Conservation (phyloP, 768 basidiomycete genomes). For the Leccinum disarticulatum region DNA sequence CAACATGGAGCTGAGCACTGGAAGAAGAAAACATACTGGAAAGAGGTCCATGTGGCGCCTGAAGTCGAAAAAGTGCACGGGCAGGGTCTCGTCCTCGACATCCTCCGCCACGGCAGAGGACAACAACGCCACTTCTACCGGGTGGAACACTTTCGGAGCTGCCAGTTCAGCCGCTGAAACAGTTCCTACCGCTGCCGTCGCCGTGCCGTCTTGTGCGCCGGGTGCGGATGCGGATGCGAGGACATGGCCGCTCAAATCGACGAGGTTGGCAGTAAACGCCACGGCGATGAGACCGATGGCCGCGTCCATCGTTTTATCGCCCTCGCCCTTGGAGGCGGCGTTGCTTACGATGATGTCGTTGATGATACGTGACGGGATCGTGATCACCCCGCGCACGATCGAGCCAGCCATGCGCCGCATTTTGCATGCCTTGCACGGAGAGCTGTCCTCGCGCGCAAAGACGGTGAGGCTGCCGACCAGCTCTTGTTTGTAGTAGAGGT, state of each 20-base stretch:
- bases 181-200: neutral
- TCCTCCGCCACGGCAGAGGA: slow-evolving; percentile 25
- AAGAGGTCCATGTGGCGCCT: slow-evolving; percentile 21
- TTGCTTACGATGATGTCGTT: slow-evolving; percentile 21
- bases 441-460: slow-evolving; percentile 23
- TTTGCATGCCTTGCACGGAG: slow-evolving; percentile 28
- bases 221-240: slow-evolving; percentile 20
- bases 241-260: slow-evolving; percentile 14
- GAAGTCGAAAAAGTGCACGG: slow-evolving; percentile 25
- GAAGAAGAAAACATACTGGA: slow-evolving; percentile 14
- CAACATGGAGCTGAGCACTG: neutral
- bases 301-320: slow-evolving; percentile 11
- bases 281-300: slow-evolving; percentile 15
- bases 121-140: slow-evolving; percentile 21
- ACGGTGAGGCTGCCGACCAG: slow-evolving; percentile 25
- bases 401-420: slow-evolving; percentile 17
- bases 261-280: slow-evolving; percentile 17
- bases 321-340: neutral
- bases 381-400: slow-evolving; percentile 27
- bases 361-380: slow-evolving; percentile 21
- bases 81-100: slow-evolving; percentile 12
- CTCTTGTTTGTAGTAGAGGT: slow-evolving; percentile 18
- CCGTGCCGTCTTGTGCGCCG: slow-evolving; percentile 6
- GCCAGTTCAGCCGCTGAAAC: slow-evolving; percentile 3
- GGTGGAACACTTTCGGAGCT: slow-evolving; percentile 15